Evolutionary conservation across 1,284 basidiomycete species (phyloP).

Genomic region (Anthracocystis setariae): DNA sequence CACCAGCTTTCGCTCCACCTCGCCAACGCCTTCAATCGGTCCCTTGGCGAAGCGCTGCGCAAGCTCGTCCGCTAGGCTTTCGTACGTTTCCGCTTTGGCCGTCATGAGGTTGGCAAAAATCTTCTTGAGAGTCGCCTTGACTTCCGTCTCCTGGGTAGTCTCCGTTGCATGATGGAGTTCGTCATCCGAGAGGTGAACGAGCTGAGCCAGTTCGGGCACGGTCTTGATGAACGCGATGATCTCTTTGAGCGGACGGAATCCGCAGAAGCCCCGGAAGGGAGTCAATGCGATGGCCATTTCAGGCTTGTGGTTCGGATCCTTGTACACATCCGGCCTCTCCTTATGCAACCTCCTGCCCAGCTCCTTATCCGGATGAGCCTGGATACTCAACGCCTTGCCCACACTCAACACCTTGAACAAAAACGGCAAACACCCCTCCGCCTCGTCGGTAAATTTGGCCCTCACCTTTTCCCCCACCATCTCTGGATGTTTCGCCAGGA

Average conservation of each 20-base stretch:
- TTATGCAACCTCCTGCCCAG: conserved; percentile 82
- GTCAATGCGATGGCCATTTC: conserved; percentile 98
- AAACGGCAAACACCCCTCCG: conserved; percentile 57
- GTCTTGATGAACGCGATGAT: conserved; percentile 77
- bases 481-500: conserved; percentile 46
- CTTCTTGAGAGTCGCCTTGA: conserved; percentile 31
- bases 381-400: conserved; percentile 92
- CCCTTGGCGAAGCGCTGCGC: conserved; percentile 16
- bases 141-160: conserved; percentile 7
- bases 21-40: conserved; percentile 1
- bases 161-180: conserved; percentile 7
- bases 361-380: conserved; percentile 94
- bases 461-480: conserved; percentile 46
- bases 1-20: conserved; percentile 73
- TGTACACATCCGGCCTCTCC: conserved; percentile 84
- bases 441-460: conserved; percentile 30
- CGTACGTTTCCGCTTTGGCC: conserved; percentile 1
- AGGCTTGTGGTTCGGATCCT: conserved; percentile 94
- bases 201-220: conserved; percentile 80
- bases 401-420: conserved; percentile 76
- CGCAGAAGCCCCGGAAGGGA: conserved; percentile 88
- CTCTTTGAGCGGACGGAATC: conserved; percentile 81
- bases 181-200: conserved; percentile 26
- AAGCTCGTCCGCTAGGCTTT: conserved; percentile 20
- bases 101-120: conserved; percentile 59